Evolutionary conservation across 345 rosid species (phyloP).

Genomic region (Stellera chamaejasme): DNA sequence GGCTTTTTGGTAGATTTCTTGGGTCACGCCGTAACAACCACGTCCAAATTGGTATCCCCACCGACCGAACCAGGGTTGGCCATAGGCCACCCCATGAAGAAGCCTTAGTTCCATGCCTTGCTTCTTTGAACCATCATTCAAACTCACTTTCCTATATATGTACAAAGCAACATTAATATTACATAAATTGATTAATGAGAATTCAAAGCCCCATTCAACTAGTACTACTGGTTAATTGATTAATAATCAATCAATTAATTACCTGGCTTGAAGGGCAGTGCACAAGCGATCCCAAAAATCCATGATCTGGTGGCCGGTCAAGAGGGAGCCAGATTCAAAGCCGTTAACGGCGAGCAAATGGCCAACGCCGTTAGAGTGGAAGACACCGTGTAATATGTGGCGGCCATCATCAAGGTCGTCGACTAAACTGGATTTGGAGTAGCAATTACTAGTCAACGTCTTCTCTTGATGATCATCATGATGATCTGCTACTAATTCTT

Average conservation of each 20-base stretch:
- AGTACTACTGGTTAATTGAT: too few relatives aligned
- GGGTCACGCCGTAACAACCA: slow-evolving; percentile 69
- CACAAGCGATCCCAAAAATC: slow-evolving; percentile 91
- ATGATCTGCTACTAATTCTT: not conserved
- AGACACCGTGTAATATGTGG: slow-evolving; percentile 70
- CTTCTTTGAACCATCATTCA: slow-evolving; percentile 58
- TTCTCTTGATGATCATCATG: slow-evolving; percentile 23
- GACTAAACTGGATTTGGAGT: slow-evolving; percentile 29
- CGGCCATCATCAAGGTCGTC: slow-evolving; percentile 34
- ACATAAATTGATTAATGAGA: too few relatives aligned
- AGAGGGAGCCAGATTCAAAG: slow-evolving; percentile 52
- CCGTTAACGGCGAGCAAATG: slow-evolving; percentile 77
- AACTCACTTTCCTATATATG: slow-evolving; percentile 62
- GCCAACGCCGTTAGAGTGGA: slow-evolving; percentile 86
- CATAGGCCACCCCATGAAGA: slow-evolving; percentile 60
- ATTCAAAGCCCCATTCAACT: too few relatives aligned
- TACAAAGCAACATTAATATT: not conserved
- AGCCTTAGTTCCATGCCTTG: slow-evolving; percentile 78
- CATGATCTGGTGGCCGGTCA: slow-evolving; percentile 72
- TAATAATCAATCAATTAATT: slow-evolving; percentile 13
- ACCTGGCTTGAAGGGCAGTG: slow-evolving; percentile 68
- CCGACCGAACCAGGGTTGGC: slow-evolving; percentile 70
- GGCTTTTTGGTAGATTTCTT: slow-evolving; percentile 62
- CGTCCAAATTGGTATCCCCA: slow-evolving; percentile 83
- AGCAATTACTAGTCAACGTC: slow-evolving; percentile 1